Percentiles rank a stretch among this genome's conserved stretches.
Evolutionary conservation across 2,329 filamentous ascomycete genomes (phyloP).

Genomic region (Colletotrichum tropicale): DNA sequence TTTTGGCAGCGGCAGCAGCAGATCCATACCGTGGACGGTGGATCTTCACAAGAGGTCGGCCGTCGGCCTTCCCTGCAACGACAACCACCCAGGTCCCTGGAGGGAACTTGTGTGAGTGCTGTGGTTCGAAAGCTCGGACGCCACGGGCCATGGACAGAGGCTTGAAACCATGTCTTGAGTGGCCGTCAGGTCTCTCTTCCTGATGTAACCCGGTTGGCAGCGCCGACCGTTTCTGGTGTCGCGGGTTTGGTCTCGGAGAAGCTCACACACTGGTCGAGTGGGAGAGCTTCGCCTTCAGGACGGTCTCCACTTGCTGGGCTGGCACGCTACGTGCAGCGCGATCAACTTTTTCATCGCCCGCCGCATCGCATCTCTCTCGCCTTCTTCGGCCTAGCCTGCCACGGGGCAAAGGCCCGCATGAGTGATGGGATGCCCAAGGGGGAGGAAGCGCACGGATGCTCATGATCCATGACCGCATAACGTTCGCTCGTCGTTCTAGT

Average conservation of each 20-base stretch:
- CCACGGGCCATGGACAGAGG: neutral
- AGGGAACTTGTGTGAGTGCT: conserved; percentile 11
- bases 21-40: neutral
- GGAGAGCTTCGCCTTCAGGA: neutral
- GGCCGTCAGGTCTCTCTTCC: conserved; percentile 12
- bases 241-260: conserved; percentile 1
- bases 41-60: neutral
- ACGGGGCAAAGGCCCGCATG: conserved; percentile 15
- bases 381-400: conserved; percentile 4
- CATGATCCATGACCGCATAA: conserved; percentile 13
- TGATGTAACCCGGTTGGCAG: conserved; percentile 9
- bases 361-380: neutral
- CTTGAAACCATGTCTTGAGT: conserved; percentile 19
- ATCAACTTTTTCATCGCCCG: neutral
- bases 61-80: neutral
- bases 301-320: neutral
- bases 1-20: conserved; percentile 1
- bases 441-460: conserved; percentile 8
- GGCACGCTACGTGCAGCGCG: neutral
- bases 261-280: neutral
- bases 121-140: conserved; percentile 12
- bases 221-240: conserved; percentile 4
- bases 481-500: conserved; percentile 7
- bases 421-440: neutral
- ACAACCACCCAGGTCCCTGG: neutral